Conservation (phyloP, 441 rosid genomes). For the Eugenia klotzschiana region DNA sequence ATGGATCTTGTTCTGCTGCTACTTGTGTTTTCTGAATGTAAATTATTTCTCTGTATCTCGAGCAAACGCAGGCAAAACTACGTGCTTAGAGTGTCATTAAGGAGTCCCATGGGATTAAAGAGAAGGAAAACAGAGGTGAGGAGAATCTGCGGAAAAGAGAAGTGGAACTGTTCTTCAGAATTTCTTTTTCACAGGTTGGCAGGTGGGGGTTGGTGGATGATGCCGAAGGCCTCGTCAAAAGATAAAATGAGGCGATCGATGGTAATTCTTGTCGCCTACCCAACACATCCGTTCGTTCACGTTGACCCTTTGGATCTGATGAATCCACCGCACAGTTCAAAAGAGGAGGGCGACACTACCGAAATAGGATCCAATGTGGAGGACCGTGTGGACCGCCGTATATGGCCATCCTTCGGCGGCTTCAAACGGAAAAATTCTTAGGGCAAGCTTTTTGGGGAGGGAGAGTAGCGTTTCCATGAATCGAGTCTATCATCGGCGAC, state of each 20-base stretch:
- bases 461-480: not conserved
- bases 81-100: not conserved
- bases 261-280: not conserved
- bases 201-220: not conserved
- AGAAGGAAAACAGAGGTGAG: not conserved
- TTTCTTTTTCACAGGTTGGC: not conserved
- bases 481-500: not conserved
- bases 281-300: not conserved
- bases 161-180: not conserved
- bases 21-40: not conserved
- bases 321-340: not conserved
- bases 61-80: not conserved
- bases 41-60: not conserved
- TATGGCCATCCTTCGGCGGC: not conserved
- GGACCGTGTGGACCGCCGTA: not conserved
- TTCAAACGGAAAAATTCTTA: not conserved
- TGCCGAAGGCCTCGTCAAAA: not conserved
- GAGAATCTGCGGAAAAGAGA: not conserved
- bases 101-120: not conserved
- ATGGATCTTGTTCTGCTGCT: not conserved
- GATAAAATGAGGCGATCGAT: not conserved
- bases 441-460: not conserved
- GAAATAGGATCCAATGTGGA: not conserved
- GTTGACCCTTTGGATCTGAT: not conserved
- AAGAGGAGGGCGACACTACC: not conserved